Evolutionary conservation across 305 asterid species (phyloP).

Genomic region (Fraxinus ornus): DNA sequence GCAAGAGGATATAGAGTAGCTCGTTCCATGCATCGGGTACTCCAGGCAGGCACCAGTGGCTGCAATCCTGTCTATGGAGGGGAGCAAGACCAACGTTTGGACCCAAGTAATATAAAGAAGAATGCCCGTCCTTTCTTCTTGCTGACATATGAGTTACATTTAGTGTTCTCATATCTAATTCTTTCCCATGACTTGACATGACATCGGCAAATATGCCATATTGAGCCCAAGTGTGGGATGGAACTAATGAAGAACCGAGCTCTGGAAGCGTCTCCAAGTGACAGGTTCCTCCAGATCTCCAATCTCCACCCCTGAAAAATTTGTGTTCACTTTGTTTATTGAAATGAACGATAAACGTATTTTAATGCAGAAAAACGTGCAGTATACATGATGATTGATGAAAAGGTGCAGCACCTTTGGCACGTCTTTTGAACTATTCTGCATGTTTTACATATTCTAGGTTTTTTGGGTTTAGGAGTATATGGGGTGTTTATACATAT

Average conservation of each 20-base stretch:
- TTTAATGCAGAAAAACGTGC: not conserved
- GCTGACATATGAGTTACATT: conserved; percentile 63
- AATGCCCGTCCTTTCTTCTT: conserved; percentile 84
- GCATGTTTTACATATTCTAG: not conserved
- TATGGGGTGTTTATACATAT: not conserved
- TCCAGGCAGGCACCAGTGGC: conserved; percentile 98
- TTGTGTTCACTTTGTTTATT: not conserved
- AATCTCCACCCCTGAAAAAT: conserved; percentile 79
- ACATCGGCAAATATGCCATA: conserved; percentile 45
- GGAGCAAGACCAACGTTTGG: conserved; percentile 52
- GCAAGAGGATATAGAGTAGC: conserved; percentile 61
- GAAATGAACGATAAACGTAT: not conserved
- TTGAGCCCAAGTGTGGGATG: conserved; percentile 61
- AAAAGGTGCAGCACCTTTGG: not conserved
- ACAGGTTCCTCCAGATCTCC: conserved; percentile 81
- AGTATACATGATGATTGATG: not conserved
- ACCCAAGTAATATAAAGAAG: conserved; percentile 80
- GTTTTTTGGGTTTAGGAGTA: not conserved
- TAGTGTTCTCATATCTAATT: conserved; percentile 32
- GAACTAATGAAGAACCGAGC: conserved; percentile 62
- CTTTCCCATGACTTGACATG: conserved; percentile 30
- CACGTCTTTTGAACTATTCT: not conserved
- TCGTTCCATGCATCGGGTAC: conserved; percentile 96
- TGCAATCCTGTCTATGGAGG: conserved; percentile 78
- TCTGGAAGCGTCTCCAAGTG: conserved; percentile 83